A percentile compares a stretch with the other conserved stretches of the same genome.
Conservation (phyloP, 2,329 filamentous ascomycete genomes). For the Arthrobotrys pseudoclavata region DNA sequence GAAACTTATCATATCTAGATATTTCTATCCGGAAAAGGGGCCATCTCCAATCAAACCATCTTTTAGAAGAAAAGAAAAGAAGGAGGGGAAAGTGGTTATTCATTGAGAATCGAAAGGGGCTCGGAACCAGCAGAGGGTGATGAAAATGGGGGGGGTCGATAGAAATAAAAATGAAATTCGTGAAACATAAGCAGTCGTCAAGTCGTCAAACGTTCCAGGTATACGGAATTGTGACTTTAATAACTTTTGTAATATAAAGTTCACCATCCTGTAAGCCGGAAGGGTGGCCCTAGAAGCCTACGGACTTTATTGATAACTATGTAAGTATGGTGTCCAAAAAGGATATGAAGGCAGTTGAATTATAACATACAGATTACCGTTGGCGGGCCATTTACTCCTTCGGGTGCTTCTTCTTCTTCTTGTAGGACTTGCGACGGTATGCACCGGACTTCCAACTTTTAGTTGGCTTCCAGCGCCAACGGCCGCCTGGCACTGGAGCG, state of each 20-base stretch:
- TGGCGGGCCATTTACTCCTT: not conserved
- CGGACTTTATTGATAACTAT: not conserved
- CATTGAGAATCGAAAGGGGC: not conserved
- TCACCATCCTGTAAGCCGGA: not conserved
- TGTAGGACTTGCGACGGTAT: not conserved
- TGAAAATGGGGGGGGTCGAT: not conserved
- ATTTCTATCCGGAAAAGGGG: not conserved
- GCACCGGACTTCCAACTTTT: not conserved
- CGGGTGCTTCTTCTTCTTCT: not conserved
- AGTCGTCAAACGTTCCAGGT: constrained; percentile 2
- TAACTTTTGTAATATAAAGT: not conserved
- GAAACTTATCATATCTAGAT: not conserved
- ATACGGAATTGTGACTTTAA: not conserved
- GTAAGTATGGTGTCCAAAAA: not conserved
- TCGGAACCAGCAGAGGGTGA: constrained; percentile 1
- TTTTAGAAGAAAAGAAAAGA: not conserved
- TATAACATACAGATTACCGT: not conserved
- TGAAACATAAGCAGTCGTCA: not conserved
- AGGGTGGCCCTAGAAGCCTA: not conserved
- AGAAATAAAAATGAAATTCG: constrained; percentile 11
- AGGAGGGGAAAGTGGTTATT: not conserved
- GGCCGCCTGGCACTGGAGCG: not conserved
- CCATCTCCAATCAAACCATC: not conserved
- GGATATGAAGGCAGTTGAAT: not conserved
- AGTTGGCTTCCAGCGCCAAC: not conserved